These are phyloP conservation scores for Pestalotiopsis fici DNA, from an alignment of 2,329 filamentous ascomycete genomes.

Conservation along the genomic window DNA sequence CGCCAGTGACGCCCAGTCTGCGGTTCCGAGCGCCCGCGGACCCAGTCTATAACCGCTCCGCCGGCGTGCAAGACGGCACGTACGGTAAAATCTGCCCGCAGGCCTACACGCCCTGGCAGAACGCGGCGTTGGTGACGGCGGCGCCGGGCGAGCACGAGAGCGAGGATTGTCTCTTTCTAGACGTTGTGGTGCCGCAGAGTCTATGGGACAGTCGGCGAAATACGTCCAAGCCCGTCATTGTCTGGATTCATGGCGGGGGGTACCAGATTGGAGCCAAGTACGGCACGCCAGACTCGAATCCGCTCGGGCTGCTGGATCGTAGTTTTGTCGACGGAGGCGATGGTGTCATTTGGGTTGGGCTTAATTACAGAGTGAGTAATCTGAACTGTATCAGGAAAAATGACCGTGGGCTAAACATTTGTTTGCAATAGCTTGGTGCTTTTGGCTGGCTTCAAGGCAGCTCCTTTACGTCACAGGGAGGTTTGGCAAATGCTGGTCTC, in stretches of 20 bases:
- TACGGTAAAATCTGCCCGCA: conserved; percentile 5
- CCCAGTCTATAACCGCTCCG: conserved; percentile 1
- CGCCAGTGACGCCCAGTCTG: conserved; percentile 35
- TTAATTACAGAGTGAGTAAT: conserved; percentile 3
- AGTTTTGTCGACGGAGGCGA: conserved; percentile 1
- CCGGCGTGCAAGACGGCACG: background rate
- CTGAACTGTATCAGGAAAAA: no score
- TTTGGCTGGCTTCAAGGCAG: conserved; percentile 7
- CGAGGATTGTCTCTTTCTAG: conserved; percentile 14
- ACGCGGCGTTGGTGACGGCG: background rate
- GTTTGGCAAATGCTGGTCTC: conserved; percentile 31
- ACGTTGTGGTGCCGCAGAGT: background rate
- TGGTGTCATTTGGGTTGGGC: background rate
- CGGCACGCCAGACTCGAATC: conserved; percentile 3
- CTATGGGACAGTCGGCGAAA: background rate
- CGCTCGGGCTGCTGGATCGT: conserved; percentile 1
- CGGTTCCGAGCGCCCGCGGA: conserved; percentile 23
- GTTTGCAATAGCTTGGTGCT: conserved; percentile 6
- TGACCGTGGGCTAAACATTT: no score
- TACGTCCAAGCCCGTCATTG: background rate
- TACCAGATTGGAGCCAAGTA: conserved; percentile 7
- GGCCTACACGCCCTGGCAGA: conserved; percentile 2
- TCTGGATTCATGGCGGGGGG: conserved; percentile 8
- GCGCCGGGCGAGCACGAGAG: conserved; percentile 3
- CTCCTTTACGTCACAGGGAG: background rate